Evolutionary conservation across 73 alveolate genomes (phyloP), one percentile per base, ranked within the genome.

Genomic region (Strombidium stylifer): DNA sequence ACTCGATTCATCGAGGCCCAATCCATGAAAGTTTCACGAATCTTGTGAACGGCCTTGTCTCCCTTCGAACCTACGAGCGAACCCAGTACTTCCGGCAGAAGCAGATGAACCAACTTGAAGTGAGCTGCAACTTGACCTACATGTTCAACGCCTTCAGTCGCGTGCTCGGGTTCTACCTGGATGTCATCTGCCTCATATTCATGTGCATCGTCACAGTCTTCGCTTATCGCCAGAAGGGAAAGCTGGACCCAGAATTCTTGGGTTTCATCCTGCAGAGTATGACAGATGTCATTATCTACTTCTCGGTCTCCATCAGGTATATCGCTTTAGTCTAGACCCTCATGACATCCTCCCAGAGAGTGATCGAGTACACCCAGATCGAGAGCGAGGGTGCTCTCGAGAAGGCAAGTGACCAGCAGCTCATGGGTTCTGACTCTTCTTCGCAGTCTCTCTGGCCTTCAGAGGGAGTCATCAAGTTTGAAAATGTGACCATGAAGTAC

Each of bases 401-500:
- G n/a, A n/a, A n/a, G n/a, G n/a, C n/a, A n/a, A n/a, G n/a, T n/a
- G n/a, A n/a, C n/a, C n/a, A n/a, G n/a, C n/a, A n/a, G n/a, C n/a
- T n/a, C n/a, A n/a, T n/a, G n/a, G 34, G 27, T n/a, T n/a, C n/a
- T n/a, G n/a, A n/a, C n/a, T n/a, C n/a, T n/a, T n/a, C n/a, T n/a
- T 44, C 49, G 5, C 58, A 31, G 39, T 24, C 64, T 14, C 56
- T 73, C 28, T 87, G 96, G 96, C 96, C 96, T 30, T 53, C 74
- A 1, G 26, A 51, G 23, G 97, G 97, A 0, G 42, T 57, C 19
- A 74, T 93, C 6, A 67, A 81, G 39, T 83, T 90, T 49, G 69
- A 58, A 3, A 79, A 84, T 69, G 91, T 60, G 57, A 74, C 85
- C 31, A 68, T 73, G 0, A 79, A 69, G 65, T 92, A 92, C 73